Evolutionary conservation across 768 basidiomycete genomes (phyloP), one percentile per base, ranked within the genome.

Genomic region (Auriscalpium vulgare): DNA sequence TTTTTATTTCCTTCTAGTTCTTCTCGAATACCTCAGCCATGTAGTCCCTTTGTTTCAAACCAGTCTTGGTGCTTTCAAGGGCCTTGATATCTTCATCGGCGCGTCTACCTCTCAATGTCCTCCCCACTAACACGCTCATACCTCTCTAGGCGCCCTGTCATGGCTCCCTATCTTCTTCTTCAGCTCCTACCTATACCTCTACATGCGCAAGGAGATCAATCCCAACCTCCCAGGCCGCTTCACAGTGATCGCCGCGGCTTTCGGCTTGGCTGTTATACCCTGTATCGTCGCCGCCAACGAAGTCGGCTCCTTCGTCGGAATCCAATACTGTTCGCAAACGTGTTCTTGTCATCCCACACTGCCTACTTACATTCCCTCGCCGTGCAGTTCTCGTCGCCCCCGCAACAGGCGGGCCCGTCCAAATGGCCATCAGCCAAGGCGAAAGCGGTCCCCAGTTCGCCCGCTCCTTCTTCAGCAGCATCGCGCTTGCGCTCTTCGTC

Each of bases 141-240:
- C 1, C 43, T 14, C 51, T 38, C 10, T 34, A 66, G 71, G 87
- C 72, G 74, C 77, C 45, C 65, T 76, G 45, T 88, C 89, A 3
- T 84, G 81, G 62, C 64, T 84, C 21, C 86, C 88, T 10, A 71
- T 90, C 47, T 70, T 88, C 43, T 70, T 82, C 47, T 88, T 85
- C 70, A 80, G 74, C 17, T 54, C 78, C 54, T 87, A 83, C 69
- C 73, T 89, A 51, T 84, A 78, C 69, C 69, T 81, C 53, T 78
- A 88, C 57, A 75, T 80, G 29, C 69, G 72, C 48, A 64, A 66
- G 19, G 75, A 83, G 58, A 75, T 87, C 58, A 66, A 84, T 46
- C 72, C 76, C 48, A 65, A 66, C 38, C 73, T 88, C 38, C 85
- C 88, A 14, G 62, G 62, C 37, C 76, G 75, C 11, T 69, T 82